Base-by-base conservation (phyloP, 2,329 filamentous ascomycete genomes). In the Clarireedia sp. region DNA sequence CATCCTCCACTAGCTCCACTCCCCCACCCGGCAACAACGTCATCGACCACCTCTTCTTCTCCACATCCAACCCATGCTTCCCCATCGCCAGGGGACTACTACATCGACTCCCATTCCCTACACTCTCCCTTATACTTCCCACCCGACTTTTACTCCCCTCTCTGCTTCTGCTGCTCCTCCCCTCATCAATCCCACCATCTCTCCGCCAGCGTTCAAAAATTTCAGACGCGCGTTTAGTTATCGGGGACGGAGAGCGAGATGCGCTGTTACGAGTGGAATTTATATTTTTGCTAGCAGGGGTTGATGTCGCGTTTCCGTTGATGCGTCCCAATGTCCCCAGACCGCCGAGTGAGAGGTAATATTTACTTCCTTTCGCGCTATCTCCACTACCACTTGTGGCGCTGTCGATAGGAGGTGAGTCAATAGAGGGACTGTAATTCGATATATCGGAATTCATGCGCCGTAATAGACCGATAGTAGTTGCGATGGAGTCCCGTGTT, bases 401-500 rank as follows among this genome's bases (percentile, higher is more conserved):
- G 3, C 19, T n/a, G 16, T 41, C n/a, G 0, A 14, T 45, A 23
- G 12, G 36, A 9, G 12, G 48, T 40, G 21, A 55, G 23, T 4
- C 51, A 36, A 29, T 41, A 33, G 29, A 33, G 10, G 10, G 29
- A 14, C 38, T 41, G 9, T 19, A 41, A 19, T 14, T 41, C 14
- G 38, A 41, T 2, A 58, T 26, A 10, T 60, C 56, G 0, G 52
- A 56, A 14, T 58, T 58, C 58, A 58, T 60, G 16, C 53, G 56
- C 10, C 53, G 53, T 3, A 58, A 24, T 9, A 56, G 16, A 9
- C 53, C 49, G 14, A 59, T 59, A 16, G 48, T 53, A 1, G 51
- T 49, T 24, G 49, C 48, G 17, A 55, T 46, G 7, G 54, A 57
- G 6, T 51, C 33, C 2, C 48, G 56, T 16, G 56, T 33, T 4